Evolutionary conservation across 2,329 filamentous ascomycete species (phyloP), one percentile per base, ranked within the genome.

Genomic region (Colletotrichum godetiae): DNA sequence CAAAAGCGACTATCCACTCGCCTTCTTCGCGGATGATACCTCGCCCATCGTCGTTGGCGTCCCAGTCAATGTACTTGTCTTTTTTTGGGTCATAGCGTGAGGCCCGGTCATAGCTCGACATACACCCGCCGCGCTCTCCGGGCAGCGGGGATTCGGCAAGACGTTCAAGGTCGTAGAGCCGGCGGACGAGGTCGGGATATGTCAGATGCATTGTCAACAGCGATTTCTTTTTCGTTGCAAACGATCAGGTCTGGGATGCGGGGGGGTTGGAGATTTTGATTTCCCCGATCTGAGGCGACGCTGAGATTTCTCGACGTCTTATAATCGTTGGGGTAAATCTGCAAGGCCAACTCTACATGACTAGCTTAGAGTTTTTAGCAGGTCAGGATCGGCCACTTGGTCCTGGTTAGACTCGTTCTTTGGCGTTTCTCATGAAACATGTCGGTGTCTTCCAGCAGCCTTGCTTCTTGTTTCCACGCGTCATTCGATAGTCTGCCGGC

Each of bases 61-160:
- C 70, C 70, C 70, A 73, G 67, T 73, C 67, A 2, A 73, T 70
- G 60, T 73, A 73, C n/a, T 55, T 60, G 55, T 69, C 70, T 12
- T 57, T 42, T 1, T 73, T 46, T 15, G 70, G 70, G 60, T 73
- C 70, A 35, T 73, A 73, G 55, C 67, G 66, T n/a, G 70, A 73
- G 24, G 53, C 53, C 2, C 70, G 67, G 60, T 73, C 70, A 69
- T 73, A 70, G 67, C 70, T 73, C 29, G 70, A 73, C 70, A 73
- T 73, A 37, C 70, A 73, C 1, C 70, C 70, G 29, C 70, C 70
- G 56, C 49, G 67, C 67, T 73, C 70, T 13, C 53, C 70, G 8
- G 42, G n/a, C 11, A 27, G 33, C 10, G 70, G 70, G 8, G 67
- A 42, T 57, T 73, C 60, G 19, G 70, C 70, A 19, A 73, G 70